phyloP scores from a whole-genome alignment of 768 basidiomycete genomes.

The Imleria badia region DNA sequence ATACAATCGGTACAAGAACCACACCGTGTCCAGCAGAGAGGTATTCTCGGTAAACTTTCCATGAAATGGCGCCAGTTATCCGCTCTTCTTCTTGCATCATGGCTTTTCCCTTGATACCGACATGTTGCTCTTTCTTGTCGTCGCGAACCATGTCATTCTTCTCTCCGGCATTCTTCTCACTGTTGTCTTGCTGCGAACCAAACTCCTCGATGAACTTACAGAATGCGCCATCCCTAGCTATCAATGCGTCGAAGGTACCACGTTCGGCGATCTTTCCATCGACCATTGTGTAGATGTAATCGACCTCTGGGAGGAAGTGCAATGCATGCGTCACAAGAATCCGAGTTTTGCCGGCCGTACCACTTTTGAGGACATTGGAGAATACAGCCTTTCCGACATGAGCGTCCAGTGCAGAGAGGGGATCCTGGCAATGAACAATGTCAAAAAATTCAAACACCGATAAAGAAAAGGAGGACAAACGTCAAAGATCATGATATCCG shows the following conservation, averaged over 20 bases:
- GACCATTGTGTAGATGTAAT: slow-evolving; percentile 78
- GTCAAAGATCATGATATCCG: slow-evolving; percentile 87
- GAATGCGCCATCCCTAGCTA: slow-evolving; percentile 64
- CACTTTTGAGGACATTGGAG: slow-evolving; percentile 74
- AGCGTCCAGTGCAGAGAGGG: slow-evolving; percentile 85
- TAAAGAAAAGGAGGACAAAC: slow-evolving; percentile 19
- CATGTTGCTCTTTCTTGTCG: slow-evolving; percentile 37
- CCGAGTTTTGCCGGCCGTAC: slow-evolving; percentile 67
- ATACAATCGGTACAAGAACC: slow-evolving; percentile 62
- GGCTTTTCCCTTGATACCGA: slow-evolving; percentile 41
- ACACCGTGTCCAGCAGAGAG: slow-evolving; percentile 66
- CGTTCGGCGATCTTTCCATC: slow-evolving; percentile 78
- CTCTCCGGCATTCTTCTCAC: slow-evolving; percentile 40
- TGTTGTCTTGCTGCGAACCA: slow-evolving; percentile 57
- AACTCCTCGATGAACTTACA: slow-evolving; percentile 77
- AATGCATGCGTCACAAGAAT: slow-evolving; percentile 91
- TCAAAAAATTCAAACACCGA: neutral
- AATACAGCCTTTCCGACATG: slow-evolving; percentile 89
- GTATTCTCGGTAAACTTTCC: slow-evolving; percentile 48
- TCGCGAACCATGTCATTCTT: slow-evolving; percentile 28
- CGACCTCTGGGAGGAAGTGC: slow-evolving; percentile 85
- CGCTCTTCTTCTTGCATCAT: slow-evolving; percentile 87
- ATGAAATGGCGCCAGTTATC: slow-evolving; percentile 60
- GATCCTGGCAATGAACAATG: slow-evolving; percentile 48
- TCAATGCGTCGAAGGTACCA: slow-evolving; percentile 76